phyloP scores from a whole-genome alignment of 176 grass and related monocot genomes.

The Alloteropsis semialata region DNA sequence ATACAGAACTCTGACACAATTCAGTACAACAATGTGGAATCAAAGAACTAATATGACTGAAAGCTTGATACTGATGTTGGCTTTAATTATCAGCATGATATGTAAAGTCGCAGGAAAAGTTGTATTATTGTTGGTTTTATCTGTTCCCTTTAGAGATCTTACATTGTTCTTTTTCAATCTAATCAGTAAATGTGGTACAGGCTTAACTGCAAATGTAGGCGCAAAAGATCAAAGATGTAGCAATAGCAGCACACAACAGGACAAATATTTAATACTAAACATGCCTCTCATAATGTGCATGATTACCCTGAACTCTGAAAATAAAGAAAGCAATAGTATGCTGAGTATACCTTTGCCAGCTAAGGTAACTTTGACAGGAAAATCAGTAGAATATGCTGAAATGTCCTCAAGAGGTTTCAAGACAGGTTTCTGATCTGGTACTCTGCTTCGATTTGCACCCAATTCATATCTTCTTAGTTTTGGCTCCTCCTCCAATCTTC shows the following conservation, averaged over 20 bases:
- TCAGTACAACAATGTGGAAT: neutral
- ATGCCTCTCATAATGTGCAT: neutral
- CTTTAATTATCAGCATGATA: neutral
- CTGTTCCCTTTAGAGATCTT: neutral
- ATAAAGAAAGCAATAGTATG: constrained; percentile 10
- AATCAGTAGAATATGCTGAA: constrained; percentile 32
- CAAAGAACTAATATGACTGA: neutral
- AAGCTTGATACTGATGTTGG: neutral
- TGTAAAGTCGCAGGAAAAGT: neutral
- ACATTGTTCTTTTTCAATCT: neutral
- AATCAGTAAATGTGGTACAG: neutral
- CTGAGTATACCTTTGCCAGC: constrained; percentile 43
- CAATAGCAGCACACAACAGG: constrained; percentile 1
- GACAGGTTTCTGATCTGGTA: constrained; percentile 51
- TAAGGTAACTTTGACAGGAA: constrained; percentile 19
- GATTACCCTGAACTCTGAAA: neutral
- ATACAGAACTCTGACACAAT: neutral
- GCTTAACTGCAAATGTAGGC: neutral
- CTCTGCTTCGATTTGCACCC: constrained; percentile 64
- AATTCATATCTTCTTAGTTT: constrained; percentile 49
- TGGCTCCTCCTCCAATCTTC: constrained; percentile 57
- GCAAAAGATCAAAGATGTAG: neutral
- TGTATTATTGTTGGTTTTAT: constrained; percentile 7
- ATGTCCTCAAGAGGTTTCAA: constrained; percentile 66
- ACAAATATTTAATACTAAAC: neutral